Evolutionary conservation across 306 rosid genomes (phyloP).

Genomic region (Corylus heterophylla): DNA sequence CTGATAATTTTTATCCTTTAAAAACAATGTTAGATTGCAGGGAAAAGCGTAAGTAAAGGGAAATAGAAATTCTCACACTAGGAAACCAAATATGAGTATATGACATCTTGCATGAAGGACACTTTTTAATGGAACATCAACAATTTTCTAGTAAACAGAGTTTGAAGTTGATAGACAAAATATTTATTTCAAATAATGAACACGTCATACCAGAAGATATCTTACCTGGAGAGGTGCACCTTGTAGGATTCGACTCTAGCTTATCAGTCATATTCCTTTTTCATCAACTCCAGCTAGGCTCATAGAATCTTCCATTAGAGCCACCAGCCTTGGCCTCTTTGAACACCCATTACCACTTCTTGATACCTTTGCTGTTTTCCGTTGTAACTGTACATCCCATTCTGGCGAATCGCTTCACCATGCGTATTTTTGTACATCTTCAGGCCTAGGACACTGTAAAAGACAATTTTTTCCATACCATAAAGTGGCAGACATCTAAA

Average conservation of each 20-base stretch:
- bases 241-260: slow-evolving; percentile 49
- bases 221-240: slow-evolving; percentile 65
- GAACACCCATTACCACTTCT: no score
- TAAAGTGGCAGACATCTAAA: slow-evolving; percentile 42
- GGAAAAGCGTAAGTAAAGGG: not conserved
- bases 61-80: not conserved
- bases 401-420: no score
- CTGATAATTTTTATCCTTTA: not conserved
- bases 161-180: not conserved
- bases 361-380: no score
- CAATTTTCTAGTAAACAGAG: not conserved
- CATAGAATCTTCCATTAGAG: slow-evolving; percentile 48
- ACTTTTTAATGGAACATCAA: not conserved
- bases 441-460: slow-evolving; percentile 41
- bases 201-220: not conserved
- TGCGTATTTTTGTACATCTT: slow-evolving; percentile 46
- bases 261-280: slow-evolving; percentile 53
- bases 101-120: not conserved
- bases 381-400: no score
- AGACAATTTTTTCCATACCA: slow-evolving; percentile 41
- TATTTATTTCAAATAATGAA: not conserved
- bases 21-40: not conserved
- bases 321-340: no score
- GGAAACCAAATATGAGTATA: not conserved
- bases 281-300: slow-evolving; percentile 47